Conservation (phyloP, 495 filamentous ascomycete species). For the Hapsidospora chrysogenum region DNA sequence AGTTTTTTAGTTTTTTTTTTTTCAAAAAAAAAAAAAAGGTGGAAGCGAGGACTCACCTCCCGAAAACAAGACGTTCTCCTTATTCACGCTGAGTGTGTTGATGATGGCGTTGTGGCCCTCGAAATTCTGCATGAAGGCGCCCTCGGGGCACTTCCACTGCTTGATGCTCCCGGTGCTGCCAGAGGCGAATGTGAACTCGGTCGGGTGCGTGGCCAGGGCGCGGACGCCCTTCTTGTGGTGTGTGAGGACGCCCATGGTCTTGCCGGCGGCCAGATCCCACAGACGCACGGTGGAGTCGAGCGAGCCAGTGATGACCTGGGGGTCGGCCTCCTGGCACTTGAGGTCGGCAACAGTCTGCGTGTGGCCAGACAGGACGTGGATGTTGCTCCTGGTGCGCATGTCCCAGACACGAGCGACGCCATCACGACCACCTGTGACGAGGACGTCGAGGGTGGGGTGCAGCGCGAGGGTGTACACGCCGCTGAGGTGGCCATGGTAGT, state of each 20-base stretch:
- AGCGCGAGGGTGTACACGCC: slow-evolving; percentile 86
- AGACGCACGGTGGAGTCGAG: slow-evolving; percentile 84
- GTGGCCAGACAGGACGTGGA: slow-evolving; percentile 86
- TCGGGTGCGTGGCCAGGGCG: slow-evolving; percentile 69
- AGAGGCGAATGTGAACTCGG: slow-evolving; percentile 91
- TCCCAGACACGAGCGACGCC: slow-evolving; percentile 95
- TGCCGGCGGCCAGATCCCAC: slow-evolving; percentile 93
- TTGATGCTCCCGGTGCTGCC: slow-evolving; percentile 90
- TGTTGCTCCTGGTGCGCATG: slow-evolving; percentile 89
- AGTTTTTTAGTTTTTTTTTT: background rate
- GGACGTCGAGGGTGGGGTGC: slow-evolving; percentile 85
- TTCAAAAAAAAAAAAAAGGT: slow-evolving; percentile 2
- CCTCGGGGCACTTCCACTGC: slow-evolving; percentile 98
- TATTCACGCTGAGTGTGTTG: slow-evolving; percentile 85
- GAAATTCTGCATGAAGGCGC: slow-evolving; percentile 98
- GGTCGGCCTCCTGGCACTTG: slow-evolving; percentile 90
- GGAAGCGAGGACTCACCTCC: slow-evolving; percentile 29
- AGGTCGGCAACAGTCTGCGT: slow-evolving; percentile 76
- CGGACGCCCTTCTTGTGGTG: slow-evolving; percentile 98
- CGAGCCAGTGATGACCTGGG: slow-evolving; percentile 82
- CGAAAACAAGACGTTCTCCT: slow-evolving; percentile 88
- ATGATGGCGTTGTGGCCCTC: slow-evolving; percentile 93
- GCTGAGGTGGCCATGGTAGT: slow-evolving; percentile 95
- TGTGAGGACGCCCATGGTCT: slow-evolving; percentile 88
- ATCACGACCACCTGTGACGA: slow-evolving; percentile 90